A percentile compares a stretch with the other conserved stretches of the same genome.
These are phyloP conservation scores for Trametes maxima DNA, from an alignment of 768 basidiomycete species.

Conservation along the genomic window DNA sequence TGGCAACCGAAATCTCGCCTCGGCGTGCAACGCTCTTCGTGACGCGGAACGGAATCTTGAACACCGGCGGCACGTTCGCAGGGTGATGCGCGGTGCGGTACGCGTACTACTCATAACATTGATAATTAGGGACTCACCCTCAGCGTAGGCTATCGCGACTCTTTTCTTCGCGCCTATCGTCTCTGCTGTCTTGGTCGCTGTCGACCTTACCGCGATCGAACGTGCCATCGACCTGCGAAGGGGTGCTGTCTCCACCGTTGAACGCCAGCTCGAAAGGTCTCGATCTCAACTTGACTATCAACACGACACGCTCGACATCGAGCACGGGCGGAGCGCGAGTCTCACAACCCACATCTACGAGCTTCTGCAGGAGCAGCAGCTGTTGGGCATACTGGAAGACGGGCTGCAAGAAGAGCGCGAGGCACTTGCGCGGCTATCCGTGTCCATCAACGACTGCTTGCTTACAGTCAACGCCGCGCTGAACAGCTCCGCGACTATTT, in stretches of 20 bases:
- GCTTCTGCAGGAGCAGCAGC: background rate
- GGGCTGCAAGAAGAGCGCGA: background rate
- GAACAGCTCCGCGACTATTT: slow-evolving; percentile 2
- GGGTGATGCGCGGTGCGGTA: background rate
- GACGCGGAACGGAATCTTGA: background rate
- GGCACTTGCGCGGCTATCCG: background rate
- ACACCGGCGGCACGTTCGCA: background rate
- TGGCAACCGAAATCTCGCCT: too few species aligned
- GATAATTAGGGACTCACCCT: too few species aligned
- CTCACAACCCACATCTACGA: background rate
- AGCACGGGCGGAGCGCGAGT: background rate
- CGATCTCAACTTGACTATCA: background rate
- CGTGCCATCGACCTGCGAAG: background rate
- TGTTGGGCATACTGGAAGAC: background rate
- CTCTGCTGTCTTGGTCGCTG: background rate
- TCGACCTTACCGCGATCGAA: background rate
- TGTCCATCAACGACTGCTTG: slow-evolving; percentile 5
- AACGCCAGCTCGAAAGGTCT: background rate
- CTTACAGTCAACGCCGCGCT: background rate
- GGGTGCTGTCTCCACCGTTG: background rate
- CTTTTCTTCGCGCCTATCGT: background rate
- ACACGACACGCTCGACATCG: background rate
- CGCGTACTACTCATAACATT: background rate
- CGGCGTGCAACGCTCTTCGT: too few species aligned
- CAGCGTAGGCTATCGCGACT: background rate